Evolutionary conservation across 805 yeast species (phyloP), one percentile per base, ranked within the genome.

Genomic region (Candida berthetii): DNA sequence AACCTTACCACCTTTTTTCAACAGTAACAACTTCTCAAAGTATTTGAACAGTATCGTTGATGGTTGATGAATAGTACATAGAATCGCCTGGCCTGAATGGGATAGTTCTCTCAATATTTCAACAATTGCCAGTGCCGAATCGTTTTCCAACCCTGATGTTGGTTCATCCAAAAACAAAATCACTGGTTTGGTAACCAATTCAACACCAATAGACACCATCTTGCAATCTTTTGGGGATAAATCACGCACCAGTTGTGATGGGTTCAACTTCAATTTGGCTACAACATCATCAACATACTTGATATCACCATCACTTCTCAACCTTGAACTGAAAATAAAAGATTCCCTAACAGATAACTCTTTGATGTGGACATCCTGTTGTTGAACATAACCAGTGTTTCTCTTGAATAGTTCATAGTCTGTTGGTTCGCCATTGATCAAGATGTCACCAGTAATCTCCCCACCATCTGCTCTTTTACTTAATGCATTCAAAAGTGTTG

Each of bases 341-440:
- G 98, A 91, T 64, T 93, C 99, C 57, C 85, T 93, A 3, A 93
- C 99, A 0, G 99, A 91, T 44, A 91, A 69, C 0, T 99, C 93
- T 3, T 98, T 95, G 45, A 93, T 74, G 42, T 93, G 68, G 48
- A 78, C 83, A 58, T 90, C 96, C 53, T 93, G 96, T 62, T 93
- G 99, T 61, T 93, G 97, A 7, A 93, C 99, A 70, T 89, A 93
- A 0, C 98, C 99, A 42, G 85, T 78, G 4, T 87, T 74, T 52
- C 80, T 80, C 44, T 76, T 72, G 58, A 76, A 82, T 33, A 78
- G 74, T 49, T 56, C 48, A 40, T 47, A 40, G 0, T 55, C 25
- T 3, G 72, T 53, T 7, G 48, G 48, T 45, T 75, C 74, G 3
- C 98, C 98, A 60, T 93, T 93, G 18, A 89, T 76, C 50, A 71